A percentile compares a stretch with the other conserved stretches of the same genome.
These are phyloP conservation scores for Sclerotiophoma versabilis DNA, from an alignment of 2,329 filamentous ascomycete genomes.

Conservation along the genomic window DNA sequence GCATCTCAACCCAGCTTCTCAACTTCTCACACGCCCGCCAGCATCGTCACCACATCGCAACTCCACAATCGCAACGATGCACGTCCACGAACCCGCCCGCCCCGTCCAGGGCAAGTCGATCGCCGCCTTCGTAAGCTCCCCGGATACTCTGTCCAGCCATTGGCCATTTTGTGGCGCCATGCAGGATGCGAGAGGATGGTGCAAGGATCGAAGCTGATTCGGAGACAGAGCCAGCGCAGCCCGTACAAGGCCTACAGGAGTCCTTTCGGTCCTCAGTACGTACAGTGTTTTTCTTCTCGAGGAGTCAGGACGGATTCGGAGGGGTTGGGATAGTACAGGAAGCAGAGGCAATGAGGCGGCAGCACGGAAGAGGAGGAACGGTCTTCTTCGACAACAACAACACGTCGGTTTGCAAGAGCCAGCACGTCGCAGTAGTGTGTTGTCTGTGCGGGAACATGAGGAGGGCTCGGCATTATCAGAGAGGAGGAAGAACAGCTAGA, in stretches of 20 bases:
- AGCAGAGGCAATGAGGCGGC: not conserved
- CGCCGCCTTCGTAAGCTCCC: slow-evolving; percentile 37
- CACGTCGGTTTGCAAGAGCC: not conserved
- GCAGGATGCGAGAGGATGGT: not conserved
- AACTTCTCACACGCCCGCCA: slow-evolving; percentile 15
- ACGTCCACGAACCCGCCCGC: slow-evolving; percentile 16
- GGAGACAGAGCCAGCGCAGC: slow-evolving; percentile 41
- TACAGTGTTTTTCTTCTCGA: slow-evolving; percentile 23
- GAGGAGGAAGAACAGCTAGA: not conserved
- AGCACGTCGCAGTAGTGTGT: not conserved
- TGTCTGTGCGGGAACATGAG: not conserved
- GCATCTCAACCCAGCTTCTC: slow-evolving; percentile 24
- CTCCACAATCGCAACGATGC: slow-evolving; percentile 18
- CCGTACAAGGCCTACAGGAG: slow-evolving; percentile 61
- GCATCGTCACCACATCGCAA: slow-evolving; percentile 22
- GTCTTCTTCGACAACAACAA: not conserved
- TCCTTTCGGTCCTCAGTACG: slow-evolving; percentile 66
- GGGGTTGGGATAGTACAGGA: not conserved
- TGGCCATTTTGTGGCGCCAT: slow-evolving; percentile 10
- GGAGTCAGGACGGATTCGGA: not conserved
- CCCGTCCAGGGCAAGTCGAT: slow-evolving; percentile 37
- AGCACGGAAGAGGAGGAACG: slow-evolving; percentile 1
- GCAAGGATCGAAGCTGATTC: slow-evolving; percentile 24
- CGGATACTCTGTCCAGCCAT: slow-evolving; percentile 16
- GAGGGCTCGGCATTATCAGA: too few species aligned